Base-by-base conservation (phyloP, 108 stramenopile genomes). In the Schizochytrium sp. region DNA sequence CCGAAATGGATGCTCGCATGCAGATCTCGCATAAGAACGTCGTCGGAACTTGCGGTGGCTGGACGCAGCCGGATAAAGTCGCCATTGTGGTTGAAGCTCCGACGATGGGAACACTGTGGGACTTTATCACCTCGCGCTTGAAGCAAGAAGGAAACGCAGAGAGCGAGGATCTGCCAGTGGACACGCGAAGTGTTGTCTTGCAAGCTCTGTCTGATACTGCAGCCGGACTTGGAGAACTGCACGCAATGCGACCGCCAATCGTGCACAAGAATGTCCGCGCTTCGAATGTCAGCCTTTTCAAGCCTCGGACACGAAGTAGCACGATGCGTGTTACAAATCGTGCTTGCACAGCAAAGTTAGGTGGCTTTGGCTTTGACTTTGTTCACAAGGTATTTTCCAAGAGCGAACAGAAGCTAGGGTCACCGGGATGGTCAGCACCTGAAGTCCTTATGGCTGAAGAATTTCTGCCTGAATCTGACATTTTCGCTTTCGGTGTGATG, bases 381-480 rank as follows among this genome's bases (percentile, higher is more conserved):
- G 48, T 83, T 83, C 76, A 47, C 45, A 83, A 83, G 51, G 23
- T 53, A 0, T 53, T 83, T 34, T 83, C 76, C 45, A 83, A 83
- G 23, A 53, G 16, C n/a, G 76, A 83, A 0, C 76, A 83, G 48
- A 83, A 83, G 51, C 45, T 83, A 6, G 76, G 76, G 2, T 6
- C 6, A 19, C 76, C 76, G 23, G 76, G 48, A 53, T 83, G 76
- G 76, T 83, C 76, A 6, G 19, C 93, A 16, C 93, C 93, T 4
- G 93, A 93, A 58, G 93, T 94, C 5, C 92, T 94, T 69, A 90
- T 91, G 57, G 58, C 72, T 18, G 88, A 91, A 58, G 72, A 87
- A 58, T 94, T 93, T 83, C 90, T 91, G 14, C 92, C 93, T 21
- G 91, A 90, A 72, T 92, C 93, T 0, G 94, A 94, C 60, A 91